A percentile compares a stretch with the other conserved stretches of the same genome.
These are phyloP conservation scores for Clitopilus passeckerianus DNA, from an alignment of 768 basidiomycete species.

Conservation along the genomic window DNA sequence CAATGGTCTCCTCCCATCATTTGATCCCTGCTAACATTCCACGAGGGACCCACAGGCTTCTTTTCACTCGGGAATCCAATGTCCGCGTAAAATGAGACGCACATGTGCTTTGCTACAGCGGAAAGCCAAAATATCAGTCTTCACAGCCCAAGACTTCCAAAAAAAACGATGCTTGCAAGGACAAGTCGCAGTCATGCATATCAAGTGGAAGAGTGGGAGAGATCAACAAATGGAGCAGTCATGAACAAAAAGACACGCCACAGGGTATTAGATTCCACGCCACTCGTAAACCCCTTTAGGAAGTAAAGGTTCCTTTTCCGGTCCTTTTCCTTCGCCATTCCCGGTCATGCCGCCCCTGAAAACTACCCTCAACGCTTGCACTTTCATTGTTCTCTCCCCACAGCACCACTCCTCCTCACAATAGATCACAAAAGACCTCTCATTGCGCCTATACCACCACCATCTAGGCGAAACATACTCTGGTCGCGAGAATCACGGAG, in stretches of 20 bases:
- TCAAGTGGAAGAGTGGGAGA: not conserved
- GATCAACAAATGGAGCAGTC: not conserved
- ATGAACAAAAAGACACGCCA: not conserved
- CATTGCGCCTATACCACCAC: not conserved
- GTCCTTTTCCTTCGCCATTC: not conserved
- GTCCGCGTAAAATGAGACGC: not conserved
- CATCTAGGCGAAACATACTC: not conserved
- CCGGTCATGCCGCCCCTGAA: not conserved
- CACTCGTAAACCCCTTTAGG: constrained; percentile 10
- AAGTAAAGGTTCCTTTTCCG: constrained; percentile 12
- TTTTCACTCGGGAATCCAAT: not conserved
- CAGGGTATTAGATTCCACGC: not conserved
- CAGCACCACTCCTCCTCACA: not conserved
- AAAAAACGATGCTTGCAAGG: not conserved
- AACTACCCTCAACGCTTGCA: not conserved
- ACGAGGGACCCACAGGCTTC: not conserved
- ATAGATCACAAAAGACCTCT: not conserved
- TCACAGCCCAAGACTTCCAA: not conserved
- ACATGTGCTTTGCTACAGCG: not conserved
- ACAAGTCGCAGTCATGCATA: too few species aligned
- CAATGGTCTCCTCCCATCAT: not conserved
- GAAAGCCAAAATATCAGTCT: not conserved
- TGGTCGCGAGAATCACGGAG: constrained; percentile 16
- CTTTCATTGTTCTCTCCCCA: not conserved
- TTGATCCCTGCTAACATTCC: not conserved